Evolutionary conservation across 2,329 filamentous ascomycete genomes (phyloP).

Genomic region (Aquanectria penicillioides): DNA sequence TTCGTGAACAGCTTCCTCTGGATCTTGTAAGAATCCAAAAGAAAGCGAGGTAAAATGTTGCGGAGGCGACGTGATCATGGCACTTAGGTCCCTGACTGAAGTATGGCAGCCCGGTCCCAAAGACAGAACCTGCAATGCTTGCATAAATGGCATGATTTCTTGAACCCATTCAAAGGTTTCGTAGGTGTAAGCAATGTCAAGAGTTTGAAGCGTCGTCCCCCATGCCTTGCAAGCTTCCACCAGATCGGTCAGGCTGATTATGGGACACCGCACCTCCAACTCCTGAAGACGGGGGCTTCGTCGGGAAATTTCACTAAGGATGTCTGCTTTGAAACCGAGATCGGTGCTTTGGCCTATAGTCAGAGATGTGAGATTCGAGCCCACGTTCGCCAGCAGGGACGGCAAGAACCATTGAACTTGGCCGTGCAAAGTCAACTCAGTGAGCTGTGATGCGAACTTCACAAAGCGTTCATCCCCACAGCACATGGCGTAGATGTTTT

Average conservation of each 20-base stretch:
- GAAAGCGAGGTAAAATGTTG: background rate
- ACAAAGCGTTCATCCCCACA: background rate
- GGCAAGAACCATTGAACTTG: background rate
- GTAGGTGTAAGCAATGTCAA: background rate
- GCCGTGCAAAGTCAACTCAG: background rate
- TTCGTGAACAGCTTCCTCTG: background rate
- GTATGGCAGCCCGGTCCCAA: background rate
- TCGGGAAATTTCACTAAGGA: background rate
- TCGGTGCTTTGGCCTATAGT: background rate
- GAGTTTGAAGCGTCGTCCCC: slow-evolving; percentile 10
- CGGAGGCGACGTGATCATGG: background rate
- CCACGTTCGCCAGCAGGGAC: background rate
- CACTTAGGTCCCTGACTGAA: background rate
- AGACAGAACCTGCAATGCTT: background rate
- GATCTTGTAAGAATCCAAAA: background rate
- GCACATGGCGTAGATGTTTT: background rate
- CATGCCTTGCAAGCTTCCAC: slow-evolving; percentile 8
- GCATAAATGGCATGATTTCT: slow-evolving; percentile 6
- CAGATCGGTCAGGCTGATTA: background rate
- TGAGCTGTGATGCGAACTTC: background rate
- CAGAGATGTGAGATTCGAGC: background rate
- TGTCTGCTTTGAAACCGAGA: background rate
- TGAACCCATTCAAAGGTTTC: background rate
- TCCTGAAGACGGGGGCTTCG: slow-evolving; percentile 2
- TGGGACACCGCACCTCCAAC: background rate